Percentiles rank a stretch among this genome's conserved stretches.
phyloP scores from a whole-genome alignment of 179 eudicot genomes.

The Heliamphora pulchella region DNA sequence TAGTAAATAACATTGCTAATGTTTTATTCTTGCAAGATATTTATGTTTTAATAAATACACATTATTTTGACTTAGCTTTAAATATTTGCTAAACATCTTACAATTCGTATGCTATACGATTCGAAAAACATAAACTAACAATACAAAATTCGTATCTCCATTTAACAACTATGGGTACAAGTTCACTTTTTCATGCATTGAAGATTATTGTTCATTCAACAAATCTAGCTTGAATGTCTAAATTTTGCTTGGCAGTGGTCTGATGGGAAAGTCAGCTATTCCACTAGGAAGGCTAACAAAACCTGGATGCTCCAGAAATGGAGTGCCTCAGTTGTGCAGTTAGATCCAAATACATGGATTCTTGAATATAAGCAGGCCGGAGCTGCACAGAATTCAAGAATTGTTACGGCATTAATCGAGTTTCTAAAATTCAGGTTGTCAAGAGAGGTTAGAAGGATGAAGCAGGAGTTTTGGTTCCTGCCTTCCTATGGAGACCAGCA shows the following conservation, averaged over 20 bases:
- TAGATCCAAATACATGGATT: slow-evolving; percentile 62
- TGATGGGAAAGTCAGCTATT: slow-evolving; percentile 28
- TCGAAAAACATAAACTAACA: too few relatives aligned
- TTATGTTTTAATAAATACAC: too few relatives aligned
- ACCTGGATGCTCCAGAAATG: slow-evolving; percentile 55
- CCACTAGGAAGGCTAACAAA: slow-evolving; percentile 31
- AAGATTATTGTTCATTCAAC: too few relatives aligned
- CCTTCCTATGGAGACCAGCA: slow-evolving; percentile 10
- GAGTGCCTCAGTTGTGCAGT: slow-evolving; percentile 54
- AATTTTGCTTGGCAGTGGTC: slow-evolving; percentile 45
- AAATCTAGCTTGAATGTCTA: background rate
- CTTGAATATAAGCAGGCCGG: slow-evolving; percentile 44
- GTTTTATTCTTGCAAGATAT: too few relatives aligned
- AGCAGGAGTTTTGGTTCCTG: slow-evolving; percentile 32
- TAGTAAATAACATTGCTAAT: too few relatives aligned
- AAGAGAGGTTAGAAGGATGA: slow-evolving; percentile 27
- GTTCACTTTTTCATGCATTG: too few relatives aligned
- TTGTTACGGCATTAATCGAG: slow-evolving; percentile 28
- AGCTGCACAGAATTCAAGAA: slow-evolving; percentile 36
- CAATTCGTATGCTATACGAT: too few relatives aligned
- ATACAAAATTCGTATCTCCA: too few relatives aligned
- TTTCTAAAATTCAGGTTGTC: slow-evolving; percentile 38
- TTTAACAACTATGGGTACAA: too few relatives aligned
- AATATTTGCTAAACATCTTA: too few relatives aligned
- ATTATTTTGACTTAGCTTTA: too few relatives aligned